These are phyloP conservation scores for Talaromyces sp. DNA, from an alignment of 2,329 filamentous ascomycete genomes.

Conservation along the genomic window DNA sequence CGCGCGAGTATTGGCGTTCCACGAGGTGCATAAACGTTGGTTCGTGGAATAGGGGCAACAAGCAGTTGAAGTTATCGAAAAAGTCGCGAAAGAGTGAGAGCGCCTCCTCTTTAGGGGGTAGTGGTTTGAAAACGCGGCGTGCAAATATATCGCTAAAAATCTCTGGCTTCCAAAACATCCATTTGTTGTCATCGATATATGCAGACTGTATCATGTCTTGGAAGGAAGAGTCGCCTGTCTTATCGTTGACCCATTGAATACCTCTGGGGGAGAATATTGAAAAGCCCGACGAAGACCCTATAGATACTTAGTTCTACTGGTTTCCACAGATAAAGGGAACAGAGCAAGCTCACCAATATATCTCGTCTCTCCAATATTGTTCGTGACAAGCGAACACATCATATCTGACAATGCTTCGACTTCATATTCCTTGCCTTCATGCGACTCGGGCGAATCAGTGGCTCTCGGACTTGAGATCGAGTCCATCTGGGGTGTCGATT, in stretches of 20 bases:
- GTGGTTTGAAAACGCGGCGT: conserved; percentile 71
- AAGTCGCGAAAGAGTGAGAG: conserved; percentile 85
- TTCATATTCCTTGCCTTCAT: conserved; percentile 57
- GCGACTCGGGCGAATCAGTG: conserved; percentile 47
- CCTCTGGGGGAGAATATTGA: conserved; percentile 98
- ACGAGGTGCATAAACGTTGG: conserved; percentile 98
- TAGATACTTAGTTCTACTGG: neutral
- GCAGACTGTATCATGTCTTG: conserved; percentile 89
- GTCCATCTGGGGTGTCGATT: conserved; percentile 42
- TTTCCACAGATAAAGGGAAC: neutral
- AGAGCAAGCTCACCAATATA: conserved; percentile 69
- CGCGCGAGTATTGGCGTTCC: conserved; percentile 83
- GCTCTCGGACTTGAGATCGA: conserved; percentile 47
- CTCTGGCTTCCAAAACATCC: conserved; percentile 97
- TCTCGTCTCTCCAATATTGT: conserved; percentile 86
- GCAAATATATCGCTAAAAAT: conserved; percentile 90
- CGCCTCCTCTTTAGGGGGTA: conserved; percentile 83
- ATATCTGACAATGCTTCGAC: conserved; percentile 89
- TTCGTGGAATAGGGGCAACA: conserved; percentile 96
- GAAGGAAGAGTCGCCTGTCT: conserved; percentile 93
- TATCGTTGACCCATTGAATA: conserved; percentile 97
- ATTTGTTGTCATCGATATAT: conserved; percentile 89
- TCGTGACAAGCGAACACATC: conserved; percentile 98
- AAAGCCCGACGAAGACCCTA: conserved; percentile 92
- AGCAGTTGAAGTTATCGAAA: conserved; percentile 98